Base-by-base conservation (phyloP, 2,329 filamentous ascomycete genomes). In the Talaromyces sp. region DNA sequence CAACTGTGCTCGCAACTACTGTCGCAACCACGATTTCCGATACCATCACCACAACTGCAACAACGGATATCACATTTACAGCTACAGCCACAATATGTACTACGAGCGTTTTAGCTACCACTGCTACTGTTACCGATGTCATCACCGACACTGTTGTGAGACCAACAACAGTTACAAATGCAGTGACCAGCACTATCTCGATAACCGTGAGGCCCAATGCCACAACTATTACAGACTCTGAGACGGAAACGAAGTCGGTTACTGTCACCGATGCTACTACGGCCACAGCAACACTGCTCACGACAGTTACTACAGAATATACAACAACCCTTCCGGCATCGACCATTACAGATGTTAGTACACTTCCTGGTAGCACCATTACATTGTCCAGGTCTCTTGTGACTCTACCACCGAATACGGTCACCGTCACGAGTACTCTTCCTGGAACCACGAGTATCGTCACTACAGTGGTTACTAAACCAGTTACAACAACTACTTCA, bases 31-130 rank as follows among this genome's bases (percentile, higher is more conserved):
- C 61, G 22, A 60, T 56, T 19, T 32, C 57, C 10, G 53, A 55
- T 44, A 60, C 61, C 28, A 57, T 44, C 15, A 60, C 53, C n/a
- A 47, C 56, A 57, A 54, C 52, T 19, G 27, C 33, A 17, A 59
- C 57, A 33, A 47, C 44, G 11, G 54, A 47, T 11, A 25, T 49
- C 33, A 30, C 60, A 19, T 32, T 30, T 11, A 39, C 55, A 22
- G 27, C 39, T 11, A 57, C 32, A 4, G 47, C 44, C 15, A 53
- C 25, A 11, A 15, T 39, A 8, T 44, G 39, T 8, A 22, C 47
- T 36, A 58, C 27, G 3, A 59, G 32, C 44, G 53, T 39, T 8
- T 42, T 27, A 17, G 11, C 25, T 17, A 56, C 30, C 1, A 52
- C 56, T 25, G 56, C 47, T 32, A 52, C 44, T 19, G 36, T 57